Conservation (phyloP, 2,329 filamentous ascomycete genomes). For the Ascochyta fabae region DNA sequence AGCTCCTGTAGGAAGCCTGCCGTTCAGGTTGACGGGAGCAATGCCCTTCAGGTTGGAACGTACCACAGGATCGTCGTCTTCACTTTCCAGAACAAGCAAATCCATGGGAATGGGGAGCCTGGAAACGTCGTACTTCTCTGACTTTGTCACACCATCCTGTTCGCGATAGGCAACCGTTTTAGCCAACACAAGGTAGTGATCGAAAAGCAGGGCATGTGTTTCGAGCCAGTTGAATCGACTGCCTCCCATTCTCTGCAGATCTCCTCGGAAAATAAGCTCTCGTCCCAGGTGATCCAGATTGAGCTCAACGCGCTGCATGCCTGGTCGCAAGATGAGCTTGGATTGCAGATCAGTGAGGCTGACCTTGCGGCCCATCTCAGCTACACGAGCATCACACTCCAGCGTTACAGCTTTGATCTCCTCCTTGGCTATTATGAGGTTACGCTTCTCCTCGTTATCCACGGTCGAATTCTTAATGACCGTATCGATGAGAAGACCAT, state of each 20-base stretch:
- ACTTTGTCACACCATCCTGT: constrained; percentile 73
- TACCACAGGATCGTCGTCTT: constrained; percentile 87
- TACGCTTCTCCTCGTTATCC: constrained; percentile 89
- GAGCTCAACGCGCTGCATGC: constrained; percentile 82
- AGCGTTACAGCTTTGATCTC: constrained; percentile 89
- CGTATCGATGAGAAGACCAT: constrained; percentile 80
- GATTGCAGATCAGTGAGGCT: constrained; percentile 82
- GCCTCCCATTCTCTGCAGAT: constrained; percentile 85
- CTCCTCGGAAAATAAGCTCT: constrained; percentile 86
- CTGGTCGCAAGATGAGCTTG: constrained; percentile 84
- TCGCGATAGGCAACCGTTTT: constrained; percentile 76
- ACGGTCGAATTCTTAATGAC: constrained; percentile 82
- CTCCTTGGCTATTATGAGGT: constrained; percentile 81
- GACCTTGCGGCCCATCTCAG: constrained; percentile 90
- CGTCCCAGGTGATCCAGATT: constrained; percentile 94
- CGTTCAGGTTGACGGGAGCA: constrained; percentile 61
- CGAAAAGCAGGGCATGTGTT: constrained; percentile 90
- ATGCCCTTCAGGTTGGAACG: constrained; percentile 76
- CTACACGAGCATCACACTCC: constrained; percentile 91
- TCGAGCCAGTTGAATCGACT: constrained; percentile 94
- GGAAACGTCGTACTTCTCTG: constrained; percentile 87
- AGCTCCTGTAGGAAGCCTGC: constrained; percentile 55
- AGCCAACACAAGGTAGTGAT: constrained; percentile 93
- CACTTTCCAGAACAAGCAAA: constrained; percentile 87
- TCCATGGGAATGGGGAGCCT: constrained; percentile 97